Evolutionary conservation across 108 stramenopile species (phyloP).

Genomic region (Epipyxis sp.): DNA sequence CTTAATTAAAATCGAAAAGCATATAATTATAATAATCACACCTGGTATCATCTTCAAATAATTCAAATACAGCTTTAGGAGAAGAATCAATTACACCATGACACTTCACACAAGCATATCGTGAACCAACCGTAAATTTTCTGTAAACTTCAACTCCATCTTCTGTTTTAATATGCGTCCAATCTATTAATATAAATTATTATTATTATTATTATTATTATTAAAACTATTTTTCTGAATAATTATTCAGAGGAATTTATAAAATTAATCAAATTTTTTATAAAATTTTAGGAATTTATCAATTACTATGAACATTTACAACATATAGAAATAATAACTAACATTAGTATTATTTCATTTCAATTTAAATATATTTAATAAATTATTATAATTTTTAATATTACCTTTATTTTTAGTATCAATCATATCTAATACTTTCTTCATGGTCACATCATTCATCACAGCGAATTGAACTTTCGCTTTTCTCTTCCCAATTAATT

Average conservation of each 20-base stretch:
- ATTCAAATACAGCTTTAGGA: neutral
- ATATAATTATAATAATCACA: no score
- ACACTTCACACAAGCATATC: neutral
- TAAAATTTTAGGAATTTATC: no score
- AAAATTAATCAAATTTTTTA: no score
- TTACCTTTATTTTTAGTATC: neutral
- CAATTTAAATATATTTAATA: neutral
- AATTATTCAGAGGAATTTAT: no score
- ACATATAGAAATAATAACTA: no score
- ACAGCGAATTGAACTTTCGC: neutral
- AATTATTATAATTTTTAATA: neutral
- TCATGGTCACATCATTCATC: neutral
- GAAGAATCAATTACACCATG: neutral
- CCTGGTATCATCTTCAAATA: neutral
- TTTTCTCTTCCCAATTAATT: neutral
- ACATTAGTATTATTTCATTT: no score
- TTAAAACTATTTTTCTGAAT: no score
- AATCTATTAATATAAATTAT: neutral
- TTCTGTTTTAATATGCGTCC: neutral
- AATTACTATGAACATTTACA: no score
- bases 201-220: no score
- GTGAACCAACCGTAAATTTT: neutral
- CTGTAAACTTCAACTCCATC: neutral
- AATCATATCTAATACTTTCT: neutral
- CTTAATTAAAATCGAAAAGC: no score